A percentile compares a stretch with the other conserved stretches of the same genome.
Evolutionary conservation across 257 asterid species (phyloP).

Genomic region (Solanum phureja): DNA sequence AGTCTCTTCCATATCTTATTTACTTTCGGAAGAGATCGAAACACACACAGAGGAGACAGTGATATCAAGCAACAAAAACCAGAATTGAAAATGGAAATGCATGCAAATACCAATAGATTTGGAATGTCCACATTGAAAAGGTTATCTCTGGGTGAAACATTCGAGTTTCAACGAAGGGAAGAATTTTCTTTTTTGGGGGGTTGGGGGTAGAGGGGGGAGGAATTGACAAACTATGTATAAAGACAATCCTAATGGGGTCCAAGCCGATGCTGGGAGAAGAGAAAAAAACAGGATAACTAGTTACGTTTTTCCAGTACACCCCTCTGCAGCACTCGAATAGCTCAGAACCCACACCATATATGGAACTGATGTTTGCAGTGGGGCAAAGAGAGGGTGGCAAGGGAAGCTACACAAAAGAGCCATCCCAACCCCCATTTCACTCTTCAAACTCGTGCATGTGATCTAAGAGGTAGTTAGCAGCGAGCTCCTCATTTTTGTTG

Average conservation of each 20-base stretch:
- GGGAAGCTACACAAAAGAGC: neutral
- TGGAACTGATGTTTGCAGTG: neutral
- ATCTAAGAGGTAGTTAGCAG: constrained; percentile 92
- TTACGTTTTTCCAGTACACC: neutral
- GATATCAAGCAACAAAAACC: neutral
- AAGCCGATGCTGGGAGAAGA: no score
- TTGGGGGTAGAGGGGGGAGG: neutral
- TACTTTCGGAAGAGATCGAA: neutral
- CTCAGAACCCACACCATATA: neutral
- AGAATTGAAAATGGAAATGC: neutral
- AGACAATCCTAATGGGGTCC: no score
- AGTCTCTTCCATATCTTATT: no score
- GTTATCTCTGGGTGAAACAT: no score
- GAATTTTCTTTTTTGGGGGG: neutral
- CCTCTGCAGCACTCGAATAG: neutral
- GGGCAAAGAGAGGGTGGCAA: neutral
- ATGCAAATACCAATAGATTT: neutral
- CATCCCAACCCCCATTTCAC: constrained; percentile 9
- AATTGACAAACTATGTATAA: neutral
- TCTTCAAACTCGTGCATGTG: constrained; percentile 76
- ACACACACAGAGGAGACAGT: neutral
- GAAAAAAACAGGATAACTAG: neutral
- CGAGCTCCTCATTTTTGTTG: constrained; percentile 88
- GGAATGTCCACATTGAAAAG: neutral
- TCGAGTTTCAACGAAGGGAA: neutral